Evolutionary conservation across 768 basidiomycete genomes (phyloP).

Genomic region (Phlebiopsis gigantea): DNA sequence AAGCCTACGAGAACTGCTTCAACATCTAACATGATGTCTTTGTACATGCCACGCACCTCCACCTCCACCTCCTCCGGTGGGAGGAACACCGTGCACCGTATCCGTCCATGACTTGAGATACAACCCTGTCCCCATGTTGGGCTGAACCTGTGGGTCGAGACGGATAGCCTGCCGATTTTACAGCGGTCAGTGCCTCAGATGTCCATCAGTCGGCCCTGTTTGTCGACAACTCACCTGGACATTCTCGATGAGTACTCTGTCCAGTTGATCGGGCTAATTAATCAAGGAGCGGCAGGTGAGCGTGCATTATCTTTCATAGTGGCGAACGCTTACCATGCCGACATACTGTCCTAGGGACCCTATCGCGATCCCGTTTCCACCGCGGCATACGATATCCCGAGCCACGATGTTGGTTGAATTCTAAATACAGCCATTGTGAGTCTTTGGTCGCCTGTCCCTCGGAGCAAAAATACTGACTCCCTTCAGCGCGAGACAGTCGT

Average conservation of each 20-base stretch:
- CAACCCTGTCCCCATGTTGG: slow-evolving; percentile 51
- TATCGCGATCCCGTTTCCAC: slow-evolving; percentile 57
- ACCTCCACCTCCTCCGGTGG: slow-evolving; percentile 53
- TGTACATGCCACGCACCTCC: slow-evolving; percentile 31
- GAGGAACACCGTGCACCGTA: slow-evolving; percentile 44
- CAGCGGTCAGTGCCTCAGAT: background rate
- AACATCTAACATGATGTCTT: too few species aligned
- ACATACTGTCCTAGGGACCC: slow-evolving; percentile 56
- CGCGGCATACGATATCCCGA: slow-evolving; percentile 46
- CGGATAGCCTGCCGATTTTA: slow-evolving; percentile 35
- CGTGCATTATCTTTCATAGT: background rate
- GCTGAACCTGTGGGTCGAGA: slow-evolving; percentile 43
- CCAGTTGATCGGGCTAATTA: slow-evolving; percentile 45
- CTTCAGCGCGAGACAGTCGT: slow-evolving; percentile 62
- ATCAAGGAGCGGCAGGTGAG: background rate
- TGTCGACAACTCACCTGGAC: slow-evolving; percentile 31
- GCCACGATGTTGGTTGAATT: slow-evolving; percentile 50
- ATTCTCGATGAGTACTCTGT: slow-evolving; percentile 45
- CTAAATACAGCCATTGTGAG: slow-evolving; percentile 23
- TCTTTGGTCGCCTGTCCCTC: background rate
- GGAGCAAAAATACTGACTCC: slow-evolving; percentile 35
- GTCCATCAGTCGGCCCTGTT: background rate
- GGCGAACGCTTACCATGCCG: slow-evolving; percentile 33
- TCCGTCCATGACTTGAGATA: slow-evolving; percentile 57
- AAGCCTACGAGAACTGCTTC: slow-evolving; percentile 27